Conservation (phyloP, 306 rosid genomes). For the Boehmeria nivea region DNA sequence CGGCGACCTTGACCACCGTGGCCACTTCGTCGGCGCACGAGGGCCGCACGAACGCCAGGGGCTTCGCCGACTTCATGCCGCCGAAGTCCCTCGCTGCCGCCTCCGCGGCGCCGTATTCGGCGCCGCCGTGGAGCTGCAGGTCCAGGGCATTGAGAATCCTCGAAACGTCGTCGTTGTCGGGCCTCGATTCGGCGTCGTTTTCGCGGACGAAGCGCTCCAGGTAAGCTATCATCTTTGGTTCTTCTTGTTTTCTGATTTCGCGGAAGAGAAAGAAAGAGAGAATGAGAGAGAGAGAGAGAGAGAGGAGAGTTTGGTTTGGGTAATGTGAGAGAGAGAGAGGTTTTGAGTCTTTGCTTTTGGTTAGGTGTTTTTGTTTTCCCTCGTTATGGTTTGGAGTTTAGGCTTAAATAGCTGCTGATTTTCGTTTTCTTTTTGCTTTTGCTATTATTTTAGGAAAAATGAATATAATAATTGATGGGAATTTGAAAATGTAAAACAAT, state of each 20-base stretch:
- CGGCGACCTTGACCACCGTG: constrained; percentile 35
- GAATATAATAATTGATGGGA: background rate
- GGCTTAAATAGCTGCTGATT: constrained; percentile 14
- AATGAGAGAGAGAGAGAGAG: background rate
- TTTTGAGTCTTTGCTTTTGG: background rate
- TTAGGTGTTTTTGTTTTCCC: background rate
- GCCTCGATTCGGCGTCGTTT: constrained; percentile 56
- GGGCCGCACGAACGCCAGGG: constrained; percentile 53
- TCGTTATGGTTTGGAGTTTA: constrained; percentile 3
- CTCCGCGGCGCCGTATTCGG: constrained; percentile 29
- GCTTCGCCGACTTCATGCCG: constrained; percentile 47
- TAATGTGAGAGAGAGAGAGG: background rate
- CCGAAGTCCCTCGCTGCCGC: constrained; percentile 72
- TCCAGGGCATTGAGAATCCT: constrained; percentile 31
- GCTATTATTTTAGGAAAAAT: background rate
- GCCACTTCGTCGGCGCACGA: constrained; percentile 43
- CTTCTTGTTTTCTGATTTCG: constrained; percentile 10
- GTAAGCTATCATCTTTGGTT: constrained; percentile 68
- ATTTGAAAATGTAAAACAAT: background rate
- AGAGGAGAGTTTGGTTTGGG: background rate
- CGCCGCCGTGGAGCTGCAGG: constrained; percentile 27
- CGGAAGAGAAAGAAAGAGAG: background rate
- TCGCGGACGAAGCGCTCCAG: constrained; percentile 59
- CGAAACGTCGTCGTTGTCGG: constrained; percentile 41
- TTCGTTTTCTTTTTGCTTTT: background rate